Conservation (phyloP, 306 rosid genomes). For the Prunus armeniaca region DNA sequence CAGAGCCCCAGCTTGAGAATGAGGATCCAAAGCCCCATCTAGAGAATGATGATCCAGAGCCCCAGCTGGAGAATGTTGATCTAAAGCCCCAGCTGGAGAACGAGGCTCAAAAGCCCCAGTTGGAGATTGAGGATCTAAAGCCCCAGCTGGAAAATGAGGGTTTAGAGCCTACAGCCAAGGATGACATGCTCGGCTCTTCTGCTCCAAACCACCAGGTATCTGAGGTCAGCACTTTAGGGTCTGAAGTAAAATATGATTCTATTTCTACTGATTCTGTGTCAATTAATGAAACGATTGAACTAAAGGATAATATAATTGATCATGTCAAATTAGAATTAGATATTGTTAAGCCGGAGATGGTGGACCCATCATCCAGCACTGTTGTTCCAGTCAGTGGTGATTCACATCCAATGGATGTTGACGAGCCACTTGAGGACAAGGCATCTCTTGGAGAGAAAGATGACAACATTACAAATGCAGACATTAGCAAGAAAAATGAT, state of each 20-base stretch:
- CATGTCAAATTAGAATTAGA: slow-evolving; percentile 98
- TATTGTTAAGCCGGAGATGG: slow-evolving; percentile 87
- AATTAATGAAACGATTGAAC: slow-evolving; percentile 98
- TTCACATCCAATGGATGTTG: slow-evolving; percentile 73
- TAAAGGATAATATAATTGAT: slow-evolving; percentile 98
- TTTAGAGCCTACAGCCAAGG: slow-evolving; percentile 46
- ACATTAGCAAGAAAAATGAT: slow-evolving; percentile 44
- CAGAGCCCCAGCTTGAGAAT: slow-evolving; percentile 1
- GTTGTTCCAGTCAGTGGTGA: slow-evolving; percentile 73
- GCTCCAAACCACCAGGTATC: slow-evolving; percentile 86
- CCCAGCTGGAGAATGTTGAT: slow-evolving; percentile 33
- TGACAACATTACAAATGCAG: slow-evolving; percentile 42
- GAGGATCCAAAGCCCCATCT: slow-evolving; percentile 3
- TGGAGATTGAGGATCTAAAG: slow-evolving; percentile 43
- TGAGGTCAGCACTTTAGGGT: slow-evolving; percentile 99
- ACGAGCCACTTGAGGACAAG: slow-evolving; percentile 47
- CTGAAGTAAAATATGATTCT: slow-evolving; percentile 97
- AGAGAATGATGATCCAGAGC: background rate
- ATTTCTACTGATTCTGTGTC: slow-evolving; percentile 98
- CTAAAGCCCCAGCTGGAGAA: slow-evolving; percentile 38
- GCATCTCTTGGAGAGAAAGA: slow-evolving; percentile 43
- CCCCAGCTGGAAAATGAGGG: slow-evolving; percentile 49
- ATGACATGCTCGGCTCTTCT: slow-evolving; percentile 51
- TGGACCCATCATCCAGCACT: slow-evolving; percentile 89
- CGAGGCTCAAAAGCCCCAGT: slow-evolving; percentile 43